Conservation (phyloP, 2,329 filamentous ascomycete genomes). For the Colletotrichum godetiae region DNA sequence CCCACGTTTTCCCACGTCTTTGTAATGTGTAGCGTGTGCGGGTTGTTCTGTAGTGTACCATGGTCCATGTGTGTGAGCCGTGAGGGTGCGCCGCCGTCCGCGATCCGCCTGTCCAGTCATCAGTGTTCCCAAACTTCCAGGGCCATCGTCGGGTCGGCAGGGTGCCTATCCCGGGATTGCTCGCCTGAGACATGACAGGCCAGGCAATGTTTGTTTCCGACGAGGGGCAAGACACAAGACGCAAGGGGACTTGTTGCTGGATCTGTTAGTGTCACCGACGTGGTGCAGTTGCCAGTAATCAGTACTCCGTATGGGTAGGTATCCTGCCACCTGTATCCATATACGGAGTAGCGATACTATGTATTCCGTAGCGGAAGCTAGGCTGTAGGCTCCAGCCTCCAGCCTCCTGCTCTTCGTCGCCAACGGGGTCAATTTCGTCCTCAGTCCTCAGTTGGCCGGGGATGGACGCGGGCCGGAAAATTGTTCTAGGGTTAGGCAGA, state of each 20-base stretch:
- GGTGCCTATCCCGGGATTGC: constrained; percentile 14
- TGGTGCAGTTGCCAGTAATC: not conserved
- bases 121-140: not conserved
- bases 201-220: constrained; percentile 25
- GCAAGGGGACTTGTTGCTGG: not conserved
- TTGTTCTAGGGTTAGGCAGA: not conserved
- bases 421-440: not conserved
- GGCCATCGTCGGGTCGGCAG: constrained; percentile 5
- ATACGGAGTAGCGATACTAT: too few relatives aligned
- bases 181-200: constrained; percentile 30
- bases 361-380: not conserved
- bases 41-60: not conserved
- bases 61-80: not conserved
- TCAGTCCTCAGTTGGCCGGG: not conserved
- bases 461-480: not conserved
- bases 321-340: not conserved
- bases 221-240: not conserved
- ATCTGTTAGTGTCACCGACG: not conserved
- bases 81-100: not conserved
- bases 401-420: not conserved
- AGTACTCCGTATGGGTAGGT: not conserved
- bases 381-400: not conserved
- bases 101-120: not conserved
- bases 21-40: not conserved
- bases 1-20: constrained; percentile 28